Percentiles rank a stretch among this genome's conserved stretches.
phyloP scores from a whole-genome alignment of 2,329 filamentous ascomycete species.

The Ophioceras dolichostomum region DNA sequence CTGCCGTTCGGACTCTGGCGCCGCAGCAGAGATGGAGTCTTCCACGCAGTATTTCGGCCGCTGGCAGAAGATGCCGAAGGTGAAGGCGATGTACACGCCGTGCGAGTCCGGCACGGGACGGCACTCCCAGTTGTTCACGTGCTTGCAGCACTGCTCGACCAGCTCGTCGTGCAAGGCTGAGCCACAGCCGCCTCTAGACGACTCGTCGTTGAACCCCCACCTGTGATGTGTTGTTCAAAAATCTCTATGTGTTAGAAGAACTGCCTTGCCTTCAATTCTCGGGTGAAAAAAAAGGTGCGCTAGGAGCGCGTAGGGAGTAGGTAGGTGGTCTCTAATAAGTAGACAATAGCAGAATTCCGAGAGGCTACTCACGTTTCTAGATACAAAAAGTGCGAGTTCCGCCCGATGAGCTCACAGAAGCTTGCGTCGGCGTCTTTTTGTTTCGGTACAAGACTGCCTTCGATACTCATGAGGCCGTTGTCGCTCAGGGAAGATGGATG shows the following conservation, averaged over 20 bases:
- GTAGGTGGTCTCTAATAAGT: no score
- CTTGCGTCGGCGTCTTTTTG: not conserved
- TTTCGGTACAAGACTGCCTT: no score
- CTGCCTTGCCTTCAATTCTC: not conserved
- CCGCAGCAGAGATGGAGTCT: not conserved
- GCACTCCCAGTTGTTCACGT: constrained; percentile 3
- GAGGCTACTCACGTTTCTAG: not conserved
- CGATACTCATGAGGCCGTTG: no score
- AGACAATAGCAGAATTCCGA: no score
- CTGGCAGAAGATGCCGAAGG: constrained; percentile 2
- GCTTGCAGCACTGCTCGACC: constrained; percentile 1
- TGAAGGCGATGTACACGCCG: not conserved
- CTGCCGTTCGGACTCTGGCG: no score
- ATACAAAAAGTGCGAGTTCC: not conserved
- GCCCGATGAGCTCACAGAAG: not conserved
- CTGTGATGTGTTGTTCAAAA: not conserved
- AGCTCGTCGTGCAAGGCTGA: constrained; percentile 24
- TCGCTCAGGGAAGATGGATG: no score
- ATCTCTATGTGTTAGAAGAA: not conserved
- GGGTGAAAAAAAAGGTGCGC: not conserved
- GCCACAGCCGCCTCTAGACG: not conserved
- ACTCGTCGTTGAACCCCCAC: not conserved
- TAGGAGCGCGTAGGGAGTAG: not conserved
- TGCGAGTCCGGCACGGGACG: not conserved
- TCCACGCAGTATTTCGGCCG: constrained; percentile 2